Evolutionary conservation across 2,329 filamentous ascomycete genomes (phyloP).

Genomic region (Monilinia fructicola): DNA sequence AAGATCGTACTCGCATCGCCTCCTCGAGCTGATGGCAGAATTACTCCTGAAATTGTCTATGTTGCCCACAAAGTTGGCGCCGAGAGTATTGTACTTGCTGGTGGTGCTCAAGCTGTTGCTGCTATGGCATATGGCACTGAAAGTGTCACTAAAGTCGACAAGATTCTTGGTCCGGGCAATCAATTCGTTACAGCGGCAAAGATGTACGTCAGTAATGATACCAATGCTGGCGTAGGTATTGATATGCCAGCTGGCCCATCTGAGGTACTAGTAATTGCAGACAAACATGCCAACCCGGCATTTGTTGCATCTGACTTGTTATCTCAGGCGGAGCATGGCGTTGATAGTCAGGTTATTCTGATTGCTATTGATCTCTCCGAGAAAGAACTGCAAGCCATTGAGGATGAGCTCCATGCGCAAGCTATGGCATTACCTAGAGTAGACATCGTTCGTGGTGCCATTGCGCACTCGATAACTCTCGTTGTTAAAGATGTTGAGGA

Average conservation of each 20-base stretch:
- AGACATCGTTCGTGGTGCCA: slow-evolving; percentile 87
- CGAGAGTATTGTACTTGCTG: slow-evolving; percentile 91
- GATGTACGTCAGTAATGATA: slow-evolving; percentile 98
- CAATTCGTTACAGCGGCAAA: slow-evolving; percentile 98
- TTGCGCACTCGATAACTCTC: slow-evolving; percentile 88
- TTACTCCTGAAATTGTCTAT: slow-evolving; percentile 97
- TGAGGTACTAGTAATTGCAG: slow-evolving; percentile 94
- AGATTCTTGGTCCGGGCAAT: slow-evolving; percentile 96
- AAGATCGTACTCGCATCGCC: slow-evolving; percentile 93
- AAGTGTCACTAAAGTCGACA: slow-evolving; percentile 93
- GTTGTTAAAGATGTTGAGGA: slow-evolving; percentile 68
- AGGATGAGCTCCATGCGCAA: slow-evolving; percentile 86
- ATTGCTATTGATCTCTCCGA: slow-evolving; percentile 81
- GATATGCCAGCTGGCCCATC: slow-evolving; percentile 98
- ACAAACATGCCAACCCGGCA: slow-evolving; percentile 81
- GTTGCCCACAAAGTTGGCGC: slow-evolving; percentile 95
- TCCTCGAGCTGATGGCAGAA: slow-evolving; percentile 80
- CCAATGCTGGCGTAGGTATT: slow-evolving; percentile 89
- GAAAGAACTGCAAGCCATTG: slow-evolving; percentile 73
- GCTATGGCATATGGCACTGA: slow-evolving; percentile 98
- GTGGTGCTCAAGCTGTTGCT: slow-evolving; percentile 91
- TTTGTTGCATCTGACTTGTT: slow-evolving; percentile 95
- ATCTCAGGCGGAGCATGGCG: slow-evolving; percentile 93
- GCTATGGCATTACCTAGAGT: slow-evolving; percentile 84
- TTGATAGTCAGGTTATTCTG: slow-evolving; percentile 91